Evolutionary conservation across 129 eudicot species (phyloP).

Genomic region (Escallonia herrerae): DNA sequence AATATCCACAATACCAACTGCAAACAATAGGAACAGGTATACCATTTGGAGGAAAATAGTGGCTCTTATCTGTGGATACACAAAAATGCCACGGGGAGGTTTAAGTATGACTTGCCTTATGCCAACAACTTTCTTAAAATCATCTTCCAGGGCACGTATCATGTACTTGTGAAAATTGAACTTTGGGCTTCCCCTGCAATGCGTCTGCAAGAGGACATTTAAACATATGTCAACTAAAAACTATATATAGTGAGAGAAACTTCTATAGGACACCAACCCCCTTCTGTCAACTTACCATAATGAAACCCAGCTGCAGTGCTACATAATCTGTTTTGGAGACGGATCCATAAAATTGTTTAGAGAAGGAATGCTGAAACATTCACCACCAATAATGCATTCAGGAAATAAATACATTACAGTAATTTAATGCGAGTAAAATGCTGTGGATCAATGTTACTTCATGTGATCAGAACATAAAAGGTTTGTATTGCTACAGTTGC

Average conservation of each 20-base stretch:
- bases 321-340: slow-evolving; percentile 71
- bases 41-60: no score
- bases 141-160: slow-evolving; percentile 93
- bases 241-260: background rate
- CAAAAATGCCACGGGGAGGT: background rate
- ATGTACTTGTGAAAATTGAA: slow-evolving; percentile 94
- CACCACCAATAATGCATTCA: background rate
- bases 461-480: no score
- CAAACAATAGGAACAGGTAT: slow-evolving; percentile 24
- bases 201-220: slow-evolving; percentile 41
- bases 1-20: slow-evolving; percentile 96
- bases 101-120: slow-evolving; percentile 60
- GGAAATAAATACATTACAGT: no score
- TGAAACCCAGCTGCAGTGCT: slow-evolving; percentile 78
- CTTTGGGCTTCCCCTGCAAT: slow-evolving; percentile 79
- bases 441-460: no score
- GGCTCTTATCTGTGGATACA: no score
- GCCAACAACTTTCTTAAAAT: slow-evolving; percentile 85
- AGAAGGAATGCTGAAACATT: slow-evolving; percentile 59
- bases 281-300: slow-evolving; percentile 42
- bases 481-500: no score
- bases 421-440: no score
- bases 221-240: background rate
- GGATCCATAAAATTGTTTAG: slow-evolving; percentile 89
- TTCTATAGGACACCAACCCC: background rate